Evolutionary conservation across 2,329 filamentous ascomycete species (phyloP).

Genomic region (Botrytis aclada): DNA sequence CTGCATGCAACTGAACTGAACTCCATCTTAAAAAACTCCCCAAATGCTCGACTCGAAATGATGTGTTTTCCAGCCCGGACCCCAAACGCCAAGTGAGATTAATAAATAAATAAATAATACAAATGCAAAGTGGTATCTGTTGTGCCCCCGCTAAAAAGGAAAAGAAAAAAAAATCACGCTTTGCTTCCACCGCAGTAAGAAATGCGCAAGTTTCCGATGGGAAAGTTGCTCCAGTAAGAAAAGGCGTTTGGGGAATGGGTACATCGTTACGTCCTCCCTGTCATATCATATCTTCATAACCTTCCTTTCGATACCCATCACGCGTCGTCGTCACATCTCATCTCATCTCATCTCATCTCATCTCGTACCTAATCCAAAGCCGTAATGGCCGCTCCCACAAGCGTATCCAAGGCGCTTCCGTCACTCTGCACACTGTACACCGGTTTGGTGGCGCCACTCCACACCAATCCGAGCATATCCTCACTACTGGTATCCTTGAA

Average conservation of each 20-base stretch:
- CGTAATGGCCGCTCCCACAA: conserved; percentile 12
- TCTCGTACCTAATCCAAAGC: not conserved
- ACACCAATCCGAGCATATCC: conserved; percentile 16
- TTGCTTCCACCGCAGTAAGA: not conserved
- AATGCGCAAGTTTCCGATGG: not conserved
- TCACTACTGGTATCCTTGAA: not conserved
- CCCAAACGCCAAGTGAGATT: not conserved
- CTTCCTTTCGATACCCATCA: not conserved
- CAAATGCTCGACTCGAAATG: not conserved
- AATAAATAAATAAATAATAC: not conserved
- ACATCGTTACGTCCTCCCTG: not conserved
- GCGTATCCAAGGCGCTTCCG: conserved; percentile 16
- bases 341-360: not conserved
- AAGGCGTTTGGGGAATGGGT: not conserved
- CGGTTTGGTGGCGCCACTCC: not conserved
- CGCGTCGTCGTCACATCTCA: not conserved
- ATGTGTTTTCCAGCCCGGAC: not conserved
- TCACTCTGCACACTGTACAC: conserved; percentile 12
- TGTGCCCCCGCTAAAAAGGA: not conserved
- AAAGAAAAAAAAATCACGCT: not conserved
- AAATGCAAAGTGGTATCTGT: conserved; percentile 1
- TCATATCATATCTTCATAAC: not conserved
- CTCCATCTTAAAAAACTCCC: not conserved
- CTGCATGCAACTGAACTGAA: too few relatives aligned
- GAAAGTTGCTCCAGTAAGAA: not conserved